Conservation (phyloP, 2,329 filamentous ascomycete genomes). For the Aspergillus uvarum region DNA sequence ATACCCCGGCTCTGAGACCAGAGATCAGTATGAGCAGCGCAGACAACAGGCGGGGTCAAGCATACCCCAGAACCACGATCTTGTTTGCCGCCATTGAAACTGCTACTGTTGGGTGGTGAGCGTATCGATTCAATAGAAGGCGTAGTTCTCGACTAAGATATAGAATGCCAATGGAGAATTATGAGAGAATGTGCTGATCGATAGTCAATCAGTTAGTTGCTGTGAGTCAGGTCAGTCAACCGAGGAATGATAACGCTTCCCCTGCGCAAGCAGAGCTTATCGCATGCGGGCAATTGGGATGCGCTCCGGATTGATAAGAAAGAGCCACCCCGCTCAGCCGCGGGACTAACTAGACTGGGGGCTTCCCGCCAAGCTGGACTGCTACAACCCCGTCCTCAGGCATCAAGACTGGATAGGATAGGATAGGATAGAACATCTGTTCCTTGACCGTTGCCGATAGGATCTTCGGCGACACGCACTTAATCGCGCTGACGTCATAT, state of each 20-base stretch:
- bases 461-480: background rate
- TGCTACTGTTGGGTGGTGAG: background rate
- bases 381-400: background rate
- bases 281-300: background rate
- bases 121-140: too few species aligned
- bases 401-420: background rate
- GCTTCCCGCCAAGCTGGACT: background rate
- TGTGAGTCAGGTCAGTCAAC: background rate
- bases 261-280: background rate
- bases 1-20: conserved; percentile 59
- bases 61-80: conserved; percentile 44
- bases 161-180: background rate
- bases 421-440: background rate
- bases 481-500: background rate
- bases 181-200: too few species aligned
- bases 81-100: conserved; percentile 34
- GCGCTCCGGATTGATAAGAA: background rate
- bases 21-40: conserved; percentile 6
- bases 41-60: background rate
- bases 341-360: background rate
- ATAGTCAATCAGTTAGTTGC: too few species aligned
- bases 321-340: background rate
- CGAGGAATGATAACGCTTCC: background rate
- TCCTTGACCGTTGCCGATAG: background rate
- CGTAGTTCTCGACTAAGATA: too few species aligned